Conservation (phyloP, 2,329 filamentous ascomycete genomes). For the Huntiella bhutanensis region DNA sequence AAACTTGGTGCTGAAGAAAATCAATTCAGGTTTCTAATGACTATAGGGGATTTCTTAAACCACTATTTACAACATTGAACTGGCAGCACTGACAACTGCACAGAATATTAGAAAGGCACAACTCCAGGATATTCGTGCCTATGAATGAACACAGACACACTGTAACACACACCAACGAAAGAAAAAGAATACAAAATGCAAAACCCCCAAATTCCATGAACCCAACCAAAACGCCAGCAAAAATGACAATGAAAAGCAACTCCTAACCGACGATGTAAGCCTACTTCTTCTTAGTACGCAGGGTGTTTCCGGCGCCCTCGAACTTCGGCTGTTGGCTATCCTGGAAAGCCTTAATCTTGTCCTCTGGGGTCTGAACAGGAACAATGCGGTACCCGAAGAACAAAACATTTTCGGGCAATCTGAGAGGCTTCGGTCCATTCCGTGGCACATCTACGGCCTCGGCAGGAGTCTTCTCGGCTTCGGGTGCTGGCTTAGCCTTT, state of each 20-base stretch:
- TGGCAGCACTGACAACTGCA: too few relatives aligned
- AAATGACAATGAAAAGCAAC: not conserved
- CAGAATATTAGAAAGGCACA: too few relatives aligned
- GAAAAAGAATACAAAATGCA: not conserved
- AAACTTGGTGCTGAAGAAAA: not conserved
- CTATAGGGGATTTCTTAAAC: not conserved
- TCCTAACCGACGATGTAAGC: conserved; percentile 23
- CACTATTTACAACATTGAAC: not conserved
- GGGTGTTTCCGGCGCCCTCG: conserved; percentile 65
- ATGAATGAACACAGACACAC: too few relatives aligned
- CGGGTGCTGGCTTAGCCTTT: conserved; percentile 54
- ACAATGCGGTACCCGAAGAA: conserved; percentile 95
- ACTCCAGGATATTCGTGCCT: too few relatives aligned
- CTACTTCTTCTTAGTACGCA: conserved; percentile 52
- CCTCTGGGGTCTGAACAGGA: conserved; percentile 62
- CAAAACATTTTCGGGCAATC: conserved; percentile 71
- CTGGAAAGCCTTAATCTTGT: conserved; percentile 46
- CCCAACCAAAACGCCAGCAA: not conserved
- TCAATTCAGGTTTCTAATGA: not conserved
- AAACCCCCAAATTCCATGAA: not conserved
- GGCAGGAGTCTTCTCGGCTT: conserved; percentile 16
- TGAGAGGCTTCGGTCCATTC: conserved; percentile 54
- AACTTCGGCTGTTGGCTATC: conserved; percentile 54
- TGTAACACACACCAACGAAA: too few relatives aligned
- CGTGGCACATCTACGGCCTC: not conserved